Evolutionary conservation across 1,139 yeast genomes (phyloP).

Genomic region (Candida sp.): DNA sequence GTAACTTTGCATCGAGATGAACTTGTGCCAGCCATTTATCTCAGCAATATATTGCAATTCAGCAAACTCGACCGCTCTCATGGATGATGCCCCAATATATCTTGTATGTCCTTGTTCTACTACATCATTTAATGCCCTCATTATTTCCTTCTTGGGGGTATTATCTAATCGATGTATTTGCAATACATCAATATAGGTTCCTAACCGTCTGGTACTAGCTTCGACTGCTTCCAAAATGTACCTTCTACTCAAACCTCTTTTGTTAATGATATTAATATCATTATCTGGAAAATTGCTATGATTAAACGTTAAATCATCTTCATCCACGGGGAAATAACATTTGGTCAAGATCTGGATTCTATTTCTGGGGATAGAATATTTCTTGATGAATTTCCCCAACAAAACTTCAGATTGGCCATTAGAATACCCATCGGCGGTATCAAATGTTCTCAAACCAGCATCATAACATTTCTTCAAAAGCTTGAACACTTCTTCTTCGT

Average conservation of each 20-base stretch:
- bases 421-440: slow-evolving; percentile 27
- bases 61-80: slow-evolving; percentile 47
- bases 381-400: slow-evolving; percentile 20
- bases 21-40: slow-evolving; percentile 49
- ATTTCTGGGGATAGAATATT: slow-evolving; percentile 21
- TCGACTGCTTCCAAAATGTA: slow-evolving; percentile 52
- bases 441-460: slow-evolving; percentile 45
- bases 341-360: slow-evolving; percentile 40
- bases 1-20: slow-evolving; percentile 57
- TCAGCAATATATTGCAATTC: slow-evolving; percentile 53
- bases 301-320: slow-evolving; percentile 15
- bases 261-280: slow-evolving; percentile 14
- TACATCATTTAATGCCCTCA: slow-evolving; percentile 52
- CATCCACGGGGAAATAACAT: slow-evolving; percentile 24
- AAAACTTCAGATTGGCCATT: slow-evolving; percentile 21
- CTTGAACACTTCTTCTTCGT: slow-evolving; percentile 20
- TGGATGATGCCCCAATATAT: slow-evolving; percentile 60
- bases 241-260: slow-evolving; percentile 38
- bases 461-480: slow-evolving; percentile 49
- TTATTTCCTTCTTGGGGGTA: slow-evolving; percentile 46
- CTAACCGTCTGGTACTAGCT: slow-evolving; percentile 47
- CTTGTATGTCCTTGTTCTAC: slow-evolving; percentile 46
- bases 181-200: slow-evolving; percentile 47
- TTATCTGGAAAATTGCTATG: slow-evolving; percentile 3
- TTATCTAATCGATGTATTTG: slow-evolving; percentile 52